Base-by-base conservation (phyloP, 768 basidiomycete genomes). In the Phylloporus sp. region DNA sequence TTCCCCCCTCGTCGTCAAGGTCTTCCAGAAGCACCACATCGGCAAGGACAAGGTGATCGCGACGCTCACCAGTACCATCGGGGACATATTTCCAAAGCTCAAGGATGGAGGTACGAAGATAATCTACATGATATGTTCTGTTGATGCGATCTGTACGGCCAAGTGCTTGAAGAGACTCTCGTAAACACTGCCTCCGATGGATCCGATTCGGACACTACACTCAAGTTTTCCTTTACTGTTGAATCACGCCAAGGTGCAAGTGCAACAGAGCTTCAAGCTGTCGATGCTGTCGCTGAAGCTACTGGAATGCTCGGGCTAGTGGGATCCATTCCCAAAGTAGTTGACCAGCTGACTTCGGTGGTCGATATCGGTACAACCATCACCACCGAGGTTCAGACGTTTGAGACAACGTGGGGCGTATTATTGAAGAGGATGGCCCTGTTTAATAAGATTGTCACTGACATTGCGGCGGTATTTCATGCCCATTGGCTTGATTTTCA, bases 401-500 rank as follows among this genome's bases (percentile, higher is more conserved):
- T 52, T 23, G 44, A 45, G 16, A 31, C 7, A 18, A 44, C 50
- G 2, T 51, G 50, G 50, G 27, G 20, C n/a, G n/a, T n/a, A n/a
- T n/a, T n/a, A n/a, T n/a, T n/a, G n/a, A n/a, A n/a, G n/a, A n/a
- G n/a, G n/a, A n/a, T n/a, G n/a, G n/a, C n/a, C n/a, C n/a, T n/a
- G n/a, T n/a, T 45, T 15, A 32, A 40, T 27, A 16, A 18, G 35
- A 52, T 52, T 3, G 29, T 45, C 1, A 6, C 44, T 5, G 6
- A 18, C 11, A 24, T 52, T n/a, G 28, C n/a, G n/a, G n/a, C n/a
- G n/a, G n/a, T n/a, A n/a, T n/a, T n/a, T n/a, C 50, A 16, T 12
- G 6, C 9, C 27, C 9, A 22, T 15, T 22, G 1, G 5, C 8
- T 15, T 13, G 4, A 13, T 16, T 10, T 7, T 27, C 13, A n/a